Conservation (phyloP, 1,284 basidiomycete genomes). For the Coriolopsis trogii region DNA sequence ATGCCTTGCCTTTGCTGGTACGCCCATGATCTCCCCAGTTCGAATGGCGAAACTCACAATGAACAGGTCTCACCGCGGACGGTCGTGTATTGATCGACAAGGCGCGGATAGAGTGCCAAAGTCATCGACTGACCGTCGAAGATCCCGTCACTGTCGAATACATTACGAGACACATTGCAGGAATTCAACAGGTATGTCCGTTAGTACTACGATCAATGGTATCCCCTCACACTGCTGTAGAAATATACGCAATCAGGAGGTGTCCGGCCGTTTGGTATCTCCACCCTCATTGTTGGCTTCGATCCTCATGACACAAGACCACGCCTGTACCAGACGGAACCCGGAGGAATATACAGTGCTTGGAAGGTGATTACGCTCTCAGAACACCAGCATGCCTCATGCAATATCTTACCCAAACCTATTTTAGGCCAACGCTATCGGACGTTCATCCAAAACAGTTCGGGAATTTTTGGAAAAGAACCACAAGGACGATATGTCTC, state of each 20-base stretch:
- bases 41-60: constrained; percentile 17
- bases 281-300: constrained; percentile 96
- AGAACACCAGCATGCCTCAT: background rate
- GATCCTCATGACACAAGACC: constrained; percentile 92
- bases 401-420: background rate
- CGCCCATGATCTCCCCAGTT: constrained; percentile 27
- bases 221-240: constrained; percentile 40
- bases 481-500: constrained; percentile 87
- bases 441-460: constrained; percentile 97
- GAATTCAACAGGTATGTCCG: constrained; percentile 87
- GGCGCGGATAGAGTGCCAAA: constrained; percentile 97
- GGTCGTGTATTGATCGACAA: constrained; percentile 98
- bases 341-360: constrained; percentile 95
- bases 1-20: constrained; percentile 97
- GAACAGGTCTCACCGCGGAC: constrained; percentile 91
- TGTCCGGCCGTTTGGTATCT: constrained; percentile 97
- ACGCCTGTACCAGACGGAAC: constrained; percentile 95
- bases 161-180: constrained; percentile 97
- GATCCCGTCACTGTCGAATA: constrained; percentile 99
- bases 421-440: constrained; percentile 93
- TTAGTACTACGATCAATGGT: background rate
- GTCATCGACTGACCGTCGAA: constrained; percentile 95
- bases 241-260: constrained; percentile 99
- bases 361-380: constrained; percentile 84
- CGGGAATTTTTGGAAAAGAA: constrained; percentile 99